Evolutionary conservation across 495 filamentous ascomycete species (phyloP).

Genomic region (Hyaloscypha variabilis): DNA sequence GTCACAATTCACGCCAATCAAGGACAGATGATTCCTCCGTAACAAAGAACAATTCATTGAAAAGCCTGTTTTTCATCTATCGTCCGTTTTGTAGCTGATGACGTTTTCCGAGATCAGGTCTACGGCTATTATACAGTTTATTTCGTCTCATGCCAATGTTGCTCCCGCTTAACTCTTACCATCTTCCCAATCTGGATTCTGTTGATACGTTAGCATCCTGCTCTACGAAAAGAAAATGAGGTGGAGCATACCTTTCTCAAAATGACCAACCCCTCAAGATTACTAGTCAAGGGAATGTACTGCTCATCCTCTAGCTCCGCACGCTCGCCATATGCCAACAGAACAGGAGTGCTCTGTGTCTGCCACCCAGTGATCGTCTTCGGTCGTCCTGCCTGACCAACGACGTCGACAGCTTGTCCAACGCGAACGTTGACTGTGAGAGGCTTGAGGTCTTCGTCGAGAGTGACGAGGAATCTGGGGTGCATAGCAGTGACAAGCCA

Average conservation of each 20-base stretch:
- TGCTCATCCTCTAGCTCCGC: conserved; percentile 98
- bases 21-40: conserved; percentile 33
- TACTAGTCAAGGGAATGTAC: conserved; percentile 88
- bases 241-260: conserved; percentile 79
- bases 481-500: conserved; percentile 98
- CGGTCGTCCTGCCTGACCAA: conserved; percentile 92
- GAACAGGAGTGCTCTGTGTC: conserved; percentile 95
- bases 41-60: conserved; percentile 6
- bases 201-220: conserved; percentile 12
- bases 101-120: conserved; percentile 23
- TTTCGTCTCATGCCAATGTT: conserved; percentile 21
- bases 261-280: conserved; percentile 92
- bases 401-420: conserved; percentile 96
- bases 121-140: conserved; percentile 36
- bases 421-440: conserved; percentile 95
- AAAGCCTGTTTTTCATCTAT: conserved; percentile 29
- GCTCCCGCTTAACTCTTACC: conserved; percentile 29
- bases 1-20: background rate
- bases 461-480: conserved; percentile 91
- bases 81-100: conserved; percentile 23
- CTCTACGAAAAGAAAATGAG: background rate
- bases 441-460: conserved; percentile 93
- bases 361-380: conserved; percentile 99
- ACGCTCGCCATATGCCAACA: conserved; percentile 89
- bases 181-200: conserved; percentile 37